Base-by-base conservation (phyloP, 2,329 filamentous ascomycete genomes). In the Macrophomina phaseolina region DNA sequence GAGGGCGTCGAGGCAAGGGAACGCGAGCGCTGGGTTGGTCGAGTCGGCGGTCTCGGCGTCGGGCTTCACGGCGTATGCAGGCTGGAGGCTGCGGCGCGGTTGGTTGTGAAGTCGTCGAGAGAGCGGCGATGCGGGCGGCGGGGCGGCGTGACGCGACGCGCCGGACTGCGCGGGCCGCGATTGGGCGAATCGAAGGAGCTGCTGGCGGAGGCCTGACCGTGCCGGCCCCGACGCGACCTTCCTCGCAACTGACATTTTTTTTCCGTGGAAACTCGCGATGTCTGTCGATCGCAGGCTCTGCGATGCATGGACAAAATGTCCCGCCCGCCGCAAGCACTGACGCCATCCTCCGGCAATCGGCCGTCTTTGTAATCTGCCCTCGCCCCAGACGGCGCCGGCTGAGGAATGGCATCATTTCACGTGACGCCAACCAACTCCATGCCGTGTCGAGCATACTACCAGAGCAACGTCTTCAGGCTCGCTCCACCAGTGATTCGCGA, bases 1-100 rank as follows among this genome's bases (percentile, higher is more conserved):
- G 56, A 79, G 74, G n/a, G 76, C 76, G 64, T 80, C 78, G 67
- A 80, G 77, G 66, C 78, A 80, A 16, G 78, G 78, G 64, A 80
- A 80, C 4, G 77, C 78, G 7, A 80, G 68, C 1, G 78, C 78
- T 11, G 78, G 78, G 66, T 80, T 80, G 18, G 78, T 74, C 2
- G 78, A 79, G 28, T 73, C 73, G 40, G 34, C 56, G 42, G 61
- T 32, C 9, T 67, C 61, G 23, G 68, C 60, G 45, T 77, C 74
- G 51, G 70, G 65, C 56, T 62, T 63, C n/a, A 62, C 65, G 12
- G 48, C 48, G 34, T 40, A 28, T 18, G 38, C 49, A 30, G 65
- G 38, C 46, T 67, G 65, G 49, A 55, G 40, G 30, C 53, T 48
- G 38, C 49, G 56, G 28, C 23, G 49, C 6, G 55, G 46, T 18